Evolutionary conservation across 129 eudicot genomes (phyloP).

Genomic region (Solidago caesia): DNA sequence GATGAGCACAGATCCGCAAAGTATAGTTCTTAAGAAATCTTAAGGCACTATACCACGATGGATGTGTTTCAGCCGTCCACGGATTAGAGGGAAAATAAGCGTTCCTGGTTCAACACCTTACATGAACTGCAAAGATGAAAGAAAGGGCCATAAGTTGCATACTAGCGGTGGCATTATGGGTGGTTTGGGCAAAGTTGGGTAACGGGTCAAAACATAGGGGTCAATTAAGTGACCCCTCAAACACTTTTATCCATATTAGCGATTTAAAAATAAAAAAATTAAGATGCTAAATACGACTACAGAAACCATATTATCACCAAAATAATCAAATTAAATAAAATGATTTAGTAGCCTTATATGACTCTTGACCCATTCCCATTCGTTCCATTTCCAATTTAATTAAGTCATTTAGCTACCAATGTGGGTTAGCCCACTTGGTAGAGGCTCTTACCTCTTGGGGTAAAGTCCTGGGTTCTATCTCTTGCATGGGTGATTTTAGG

Average conservation of each 20-base stretch:
- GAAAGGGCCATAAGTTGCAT: neutral
- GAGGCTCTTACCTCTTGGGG: no score
- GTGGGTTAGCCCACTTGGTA: no score
- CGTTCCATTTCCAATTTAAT: neutral
- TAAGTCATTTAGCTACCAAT: neutral
- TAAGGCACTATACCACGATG: neutral
- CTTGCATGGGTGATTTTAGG: no score
- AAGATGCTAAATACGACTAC: neutral
- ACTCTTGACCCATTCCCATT: neutral
- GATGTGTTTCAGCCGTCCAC: neutral
- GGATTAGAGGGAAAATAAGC: neutral
- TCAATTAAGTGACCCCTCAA: neutral
- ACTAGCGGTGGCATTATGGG: no score
- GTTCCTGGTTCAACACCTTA: neutral
- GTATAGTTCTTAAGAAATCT: slow-evolving; percentile 1
- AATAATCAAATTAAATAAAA: neutral
- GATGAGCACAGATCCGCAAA: neutral
- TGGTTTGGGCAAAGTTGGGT: neutral
- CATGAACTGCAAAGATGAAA: neutral
- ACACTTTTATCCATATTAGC: neutral
- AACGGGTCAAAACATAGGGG: neutral
- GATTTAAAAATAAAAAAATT: neutral
- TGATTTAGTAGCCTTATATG: no score
- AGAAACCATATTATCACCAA: neutral
- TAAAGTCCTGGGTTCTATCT: no score